These are phyloP conservation scores for Beauveria pseudobassiana DNA, from an alignment of 2,329 filamentous ascomycete species.

Conservation along the genomic window DNA sequence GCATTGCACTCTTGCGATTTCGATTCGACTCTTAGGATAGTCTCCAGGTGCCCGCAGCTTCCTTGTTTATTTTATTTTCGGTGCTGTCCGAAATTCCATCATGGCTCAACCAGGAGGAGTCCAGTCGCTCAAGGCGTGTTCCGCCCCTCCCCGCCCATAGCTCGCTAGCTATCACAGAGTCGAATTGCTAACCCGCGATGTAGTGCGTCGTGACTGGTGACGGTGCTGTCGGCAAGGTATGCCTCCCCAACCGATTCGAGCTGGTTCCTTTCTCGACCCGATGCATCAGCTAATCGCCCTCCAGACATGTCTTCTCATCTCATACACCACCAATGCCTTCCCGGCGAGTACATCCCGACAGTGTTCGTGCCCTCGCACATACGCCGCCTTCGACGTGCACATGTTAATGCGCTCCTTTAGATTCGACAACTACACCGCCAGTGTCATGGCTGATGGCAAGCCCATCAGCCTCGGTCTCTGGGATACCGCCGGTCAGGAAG, in stretches of 20 bases:
- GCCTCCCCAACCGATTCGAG: constrained; percentile 13
- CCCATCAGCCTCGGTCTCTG: constrained; percentile 93
- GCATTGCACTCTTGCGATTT: not conserved
- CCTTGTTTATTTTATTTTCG: not conserved
- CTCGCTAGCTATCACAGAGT: constrained; percentile 23
- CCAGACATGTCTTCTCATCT: constrained; percentile 97
- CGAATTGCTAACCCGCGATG: constrained; percentile 27
- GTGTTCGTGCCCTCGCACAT: constrained; percentile 56
- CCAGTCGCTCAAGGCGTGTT: constrained; percentile 80
- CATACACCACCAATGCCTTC: constrained; percentile 98
- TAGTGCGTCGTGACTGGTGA: constrained; percentile 98
- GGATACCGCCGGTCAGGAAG: constrained; percentile 98
- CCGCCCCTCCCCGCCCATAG: constrained; percentile 1
- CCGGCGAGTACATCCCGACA: constrained; percentile 99
- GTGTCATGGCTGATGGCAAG: constrained; percentile 98
- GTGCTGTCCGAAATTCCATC: constrained; percentile 25
- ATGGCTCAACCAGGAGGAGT: constrained; percentile 80
- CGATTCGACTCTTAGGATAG: not conserved
- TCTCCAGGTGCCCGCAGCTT: not conserved
- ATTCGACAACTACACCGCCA: constrained; percentile 98
- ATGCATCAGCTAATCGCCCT: constrained; percentile 21
- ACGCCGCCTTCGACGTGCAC: constrained; percentile 7
- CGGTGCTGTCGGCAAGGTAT: constrained; percentile 96
- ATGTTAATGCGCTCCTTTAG: constrained; percentile 36
- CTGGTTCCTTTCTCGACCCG: not conserved